phyloP scores from a whole-genome alignment of 2,329 filamentous ascomycete genomes.

The Phoma sp. region DNA sequence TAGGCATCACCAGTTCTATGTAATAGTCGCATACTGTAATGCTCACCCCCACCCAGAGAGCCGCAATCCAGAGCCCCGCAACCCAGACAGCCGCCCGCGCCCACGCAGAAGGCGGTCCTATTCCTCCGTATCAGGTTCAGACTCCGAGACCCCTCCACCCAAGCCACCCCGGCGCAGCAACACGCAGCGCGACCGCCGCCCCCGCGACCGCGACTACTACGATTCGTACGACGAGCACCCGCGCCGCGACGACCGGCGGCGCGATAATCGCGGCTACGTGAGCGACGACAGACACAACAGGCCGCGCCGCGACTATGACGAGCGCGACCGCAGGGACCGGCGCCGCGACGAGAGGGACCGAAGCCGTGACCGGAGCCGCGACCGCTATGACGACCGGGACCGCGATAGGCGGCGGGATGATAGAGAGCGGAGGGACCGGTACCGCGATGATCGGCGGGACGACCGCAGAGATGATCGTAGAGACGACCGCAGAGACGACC shows the following conservation, averaged over 20 bases:
- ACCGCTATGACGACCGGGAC: conserved; percentile 9
- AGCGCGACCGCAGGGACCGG: conserved; percentile 17
- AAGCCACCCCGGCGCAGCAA: conserved; percentile 29
- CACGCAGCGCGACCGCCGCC: conserved; percentile 25
- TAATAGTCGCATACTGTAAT: not conserved
- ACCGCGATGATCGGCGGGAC: conserved; percentile 11
- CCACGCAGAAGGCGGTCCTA: conserved; percentile 26
- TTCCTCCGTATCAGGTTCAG: conserved; percentile 25
- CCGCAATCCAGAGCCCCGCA: too few species aligned
- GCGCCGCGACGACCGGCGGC: conserved; percentile 19
- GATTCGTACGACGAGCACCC: conserved; percentile 38
- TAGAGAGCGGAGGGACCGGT: conserved; percentile 18
- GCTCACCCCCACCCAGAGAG: not conserved
- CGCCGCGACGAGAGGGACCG: conserved; percentile 21
- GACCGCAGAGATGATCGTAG: conserved; percentile 14
- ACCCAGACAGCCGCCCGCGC: conserved; percentile 16
- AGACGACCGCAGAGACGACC: conserved; percentile 27
- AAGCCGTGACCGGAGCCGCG: conserved; percentile 11
- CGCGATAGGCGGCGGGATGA: conserved; percentile 20
- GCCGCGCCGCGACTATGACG: conserved; percentile 27
- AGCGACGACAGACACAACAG: conserved; percentile 33
- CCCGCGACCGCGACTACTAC: conserved; percentile 27
- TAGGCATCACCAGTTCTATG: not conserved
- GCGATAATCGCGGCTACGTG: conserved; percentile 34
- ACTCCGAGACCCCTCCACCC: conserved; percentile 22